Percentiles rank a stretch among this genome's conserved stretches.
These are phyloP conservation scores for Ramaria rubella DNA, from an alignment of 768 basidiomycete species.

Conservation along the genomic window DNA sequence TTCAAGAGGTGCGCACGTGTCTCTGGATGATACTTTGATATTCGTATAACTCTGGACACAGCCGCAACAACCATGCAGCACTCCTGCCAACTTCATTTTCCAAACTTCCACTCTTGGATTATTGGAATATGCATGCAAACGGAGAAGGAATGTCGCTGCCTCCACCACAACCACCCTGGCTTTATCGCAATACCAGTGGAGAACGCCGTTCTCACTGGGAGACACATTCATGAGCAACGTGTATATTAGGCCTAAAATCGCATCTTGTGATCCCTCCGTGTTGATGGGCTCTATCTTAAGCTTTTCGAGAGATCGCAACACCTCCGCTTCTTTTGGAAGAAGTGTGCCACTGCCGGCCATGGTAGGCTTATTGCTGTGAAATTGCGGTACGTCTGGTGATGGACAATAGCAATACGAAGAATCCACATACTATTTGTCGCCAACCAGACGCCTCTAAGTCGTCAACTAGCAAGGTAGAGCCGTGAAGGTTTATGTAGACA, in stretches of 20 bases:
- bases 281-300: conserved; percentile 56
- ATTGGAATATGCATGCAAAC: conserved; percentile 71
- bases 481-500: too few species aligned
- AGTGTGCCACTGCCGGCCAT: not conserved
- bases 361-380: not conserved
- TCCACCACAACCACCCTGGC: conserved; percentile 50
- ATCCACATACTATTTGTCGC: not conserved
- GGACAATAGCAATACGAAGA: not conserved
- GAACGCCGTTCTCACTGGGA: conserved; percentile 29
- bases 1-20: conserved; percentile 52
- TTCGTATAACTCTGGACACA: conserved; percentile 66
- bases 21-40: conserved; percentile 55
- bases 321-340: conserved; percentile 21
- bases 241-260: conserved; percentile 44
- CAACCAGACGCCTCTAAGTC: too few species aligned
- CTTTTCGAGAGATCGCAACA: conserved; percentile 43
- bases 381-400: not conserved
- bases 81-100: conserved; percentile 48
- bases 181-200: conserved; percentile 80
- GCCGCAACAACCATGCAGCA: conserved; percentile 55
- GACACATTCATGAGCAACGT: conserved; percentile 46
- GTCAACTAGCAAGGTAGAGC: too few species aligned
- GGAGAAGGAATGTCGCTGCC: conserved; percentile 74
- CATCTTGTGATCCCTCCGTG: conserved; percentile 41
- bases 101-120: conserved; percentile 53